Evolutionary conservation across 2,329 filamentous ascomycete species (phyloP), one percentile per base, ranked within the genome.

Genomic region (Fusarium pilosicola): DNA sequence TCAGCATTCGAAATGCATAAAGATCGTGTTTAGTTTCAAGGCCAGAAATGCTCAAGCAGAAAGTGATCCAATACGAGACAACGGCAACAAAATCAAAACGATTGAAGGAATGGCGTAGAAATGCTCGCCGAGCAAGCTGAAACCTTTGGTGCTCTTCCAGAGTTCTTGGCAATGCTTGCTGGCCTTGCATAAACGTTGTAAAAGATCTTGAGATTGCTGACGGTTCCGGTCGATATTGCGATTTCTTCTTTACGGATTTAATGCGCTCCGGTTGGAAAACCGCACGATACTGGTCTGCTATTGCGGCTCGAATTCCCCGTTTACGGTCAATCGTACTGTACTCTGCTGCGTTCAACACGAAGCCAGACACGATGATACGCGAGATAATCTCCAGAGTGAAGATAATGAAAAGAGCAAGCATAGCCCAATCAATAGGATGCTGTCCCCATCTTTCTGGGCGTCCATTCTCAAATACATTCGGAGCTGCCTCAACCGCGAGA

Each of bases 1-100:
- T 97, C 68, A 99, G 87, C 97, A 99, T 99, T 64, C 94, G 92
- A 82, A 99, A 99, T 13, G 98, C 89, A 77, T 95, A 97, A 13
- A 98, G 82, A 79, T 97, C 94, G 59, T 91, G 87, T 6, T 82
- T 79, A 68, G 88, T 87, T 79, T 98, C 94, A 26, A 95, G 80
- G 2, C 92, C 91, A 17, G 89, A 88, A 24, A 95, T 83, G 38
- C 90, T 89, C 57, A 99, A 86, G 17, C 90, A 81, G 78, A 98
- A 96, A 4, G 94, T 92, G 65, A 97, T 92, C 96, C 96, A 99
- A 82, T 95, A 99, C 1, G 96, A 93, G n/a, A 96, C 87, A 13
- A 99, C 93, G 4, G 96, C 97, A 60, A 99, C 86, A 81, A 98
- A 98, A 81, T 99, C 96, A 17, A 98, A 88, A 59, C 96, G 90